Conservation (phyloP, 1,284 basidiomycete genomes). For the Cystobasidium sp. region DNA sequence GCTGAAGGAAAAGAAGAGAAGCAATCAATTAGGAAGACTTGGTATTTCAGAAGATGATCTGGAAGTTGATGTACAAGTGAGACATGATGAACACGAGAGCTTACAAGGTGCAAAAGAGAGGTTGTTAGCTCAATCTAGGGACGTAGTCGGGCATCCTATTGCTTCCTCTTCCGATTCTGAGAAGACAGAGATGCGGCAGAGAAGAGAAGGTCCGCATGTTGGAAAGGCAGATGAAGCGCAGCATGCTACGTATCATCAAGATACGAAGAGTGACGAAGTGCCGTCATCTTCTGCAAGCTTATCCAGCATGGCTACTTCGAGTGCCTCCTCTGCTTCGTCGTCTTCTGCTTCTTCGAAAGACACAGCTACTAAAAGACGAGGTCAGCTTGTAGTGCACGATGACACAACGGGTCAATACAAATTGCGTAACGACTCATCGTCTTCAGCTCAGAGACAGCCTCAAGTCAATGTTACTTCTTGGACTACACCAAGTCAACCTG, state of each 20-base stretch:
- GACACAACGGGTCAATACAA: no score
- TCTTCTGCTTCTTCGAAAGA: background rate
- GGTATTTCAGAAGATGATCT: conserved; percentile 5
- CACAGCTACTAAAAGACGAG: conserved; percentile 1
- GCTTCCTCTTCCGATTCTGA: no score
- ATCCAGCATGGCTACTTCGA: no score
- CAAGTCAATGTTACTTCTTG: conserved; percentile 1
- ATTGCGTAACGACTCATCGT: background rate
- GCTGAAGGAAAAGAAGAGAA: background rate
- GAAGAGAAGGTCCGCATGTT: background rate
- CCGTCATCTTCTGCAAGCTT: background rate
- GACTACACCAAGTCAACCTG: conserved; percentile 7
- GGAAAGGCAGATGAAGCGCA: background rate
- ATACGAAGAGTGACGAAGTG: background rate
- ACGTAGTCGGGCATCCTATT: conserved; percentile 1
- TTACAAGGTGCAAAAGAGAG: conserved; percentile 8
- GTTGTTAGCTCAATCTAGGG: conserved; percentile 4
- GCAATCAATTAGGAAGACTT: conserved; percentile 5
- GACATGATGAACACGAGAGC: background rate
- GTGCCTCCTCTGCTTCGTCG: background rate
- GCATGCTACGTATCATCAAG: conserved; percentile 7
- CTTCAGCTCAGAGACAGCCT: background rate
- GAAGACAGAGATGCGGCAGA: background rate
- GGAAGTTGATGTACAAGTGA: background rate
- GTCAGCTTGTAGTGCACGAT: conserved; percentile 7